Conservation (phyloP, 1,139 yeast species). For the Candida glucosophila region DNA sequence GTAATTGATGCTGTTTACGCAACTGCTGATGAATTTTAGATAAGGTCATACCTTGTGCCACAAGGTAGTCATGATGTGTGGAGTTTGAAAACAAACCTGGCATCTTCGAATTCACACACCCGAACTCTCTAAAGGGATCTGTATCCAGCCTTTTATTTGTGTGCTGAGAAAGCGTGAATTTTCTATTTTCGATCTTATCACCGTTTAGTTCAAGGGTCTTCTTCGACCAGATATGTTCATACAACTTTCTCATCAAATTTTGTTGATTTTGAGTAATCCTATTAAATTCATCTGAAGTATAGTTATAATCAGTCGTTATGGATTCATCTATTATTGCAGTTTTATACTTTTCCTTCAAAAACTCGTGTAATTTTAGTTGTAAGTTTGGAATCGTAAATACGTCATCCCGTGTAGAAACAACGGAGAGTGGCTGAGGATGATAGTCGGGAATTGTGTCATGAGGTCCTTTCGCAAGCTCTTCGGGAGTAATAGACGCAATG, state of each 20-base stretch:
- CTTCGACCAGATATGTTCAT: constrained; percentile 25
- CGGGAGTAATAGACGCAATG: constrained; percentile 52
- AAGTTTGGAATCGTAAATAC: constrained; percentile 20
- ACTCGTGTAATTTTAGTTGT: constrained; percentile 38
- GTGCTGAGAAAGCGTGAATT: constrained; percentile 37
- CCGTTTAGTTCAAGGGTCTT: constrained; percentile 34
- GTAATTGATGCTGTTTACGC: constrained; percentile 56
- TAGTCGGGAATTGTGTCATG: constrained; percentile 29
- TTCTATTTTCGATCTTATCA: constrained; percentile 36
- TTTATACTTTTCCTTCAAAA: constrained; percentile 42
- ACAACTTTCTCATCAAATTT: constrained; percentile 17
- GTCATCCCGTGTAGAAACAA: constrained; percentile 12
- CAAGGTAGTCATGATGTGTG: constrained; percentile 63
- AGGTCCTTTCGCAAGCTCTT: constrained; percentile 29
- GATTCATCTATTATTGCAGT: constrained; percentile 35
- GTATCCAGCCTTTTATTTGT: constrained; percentile 30
- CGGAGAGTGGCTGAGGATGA: constrained; percentile 21
- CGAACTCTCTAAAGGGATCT: constrained; percentile 32
- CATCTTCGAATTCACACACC: constrained; percentile 29
- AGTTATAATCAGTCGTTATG: constrained; percentile 24
- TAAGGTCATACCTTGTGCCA: constrained; percentile 68
- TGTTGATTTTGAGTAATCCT: constrained; percentile 24
- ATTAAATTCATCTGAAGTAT: constrained; percentile 28
- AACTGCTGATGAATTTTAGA: constrained; percentile 65
- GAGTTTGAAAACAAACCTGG: constrained; percentile 23